These are phyloP conservation scores for Trametes hirsuta DNA, from an alignment of 1,284 basidiomycete species.

Conservation along the genomic window DNA sequence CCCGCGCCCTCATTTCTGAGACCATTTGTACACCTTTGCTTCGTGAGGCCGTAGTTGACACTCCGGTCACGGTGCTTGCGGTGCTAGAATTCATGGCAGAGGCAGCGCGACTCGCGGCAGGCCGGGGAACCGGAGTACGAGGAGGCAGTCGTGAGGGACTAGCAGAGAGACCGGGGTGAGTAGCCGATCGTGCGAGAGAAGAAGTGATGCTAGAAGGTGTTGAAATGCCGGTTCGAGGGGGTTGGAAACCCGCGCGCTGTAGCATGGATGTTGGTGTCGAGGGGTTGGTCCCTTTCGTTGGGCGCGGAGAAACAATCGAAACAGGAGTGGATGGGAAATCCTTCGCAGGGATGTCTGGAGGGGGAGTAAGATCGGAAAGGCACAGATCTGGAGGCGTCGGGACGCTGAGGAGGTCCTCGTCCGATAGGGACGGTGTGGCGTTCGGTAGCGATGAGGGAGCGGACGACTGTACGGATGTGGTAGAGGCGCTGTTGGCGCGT, in stretches of 20 bases:
- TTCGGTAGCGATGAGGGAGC: slow-evolving; percentile 32
- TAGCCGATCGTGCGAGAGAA: slow-evolving; percentile 60
- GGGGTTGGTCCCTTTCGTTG: slow-evolving; percentile 28
- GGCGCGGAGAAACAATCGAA: slow-evolving; percentile 32
- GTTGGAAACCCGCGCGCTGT: slow-evolving; percentile 52
- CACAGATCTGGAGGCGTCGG: slow-evolving; percentile 63
- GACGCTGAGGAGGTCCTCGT: slow-evolving; percentile 60
- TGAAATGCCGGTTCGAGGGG: slow-evolving; percentile 45
- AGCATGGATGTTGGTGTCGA: slow-evolving; percentile 47
- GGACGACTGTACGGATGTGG: slow-evolving; percentile 27
- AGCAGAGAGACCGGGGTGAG: slow-evolving; percentile 48
- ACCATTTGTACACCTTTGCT: slow-evolving; percentile 88
- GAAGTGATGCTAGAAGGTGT: slow-evolving; percentile 43
- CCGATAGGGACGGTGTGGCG: slow-evolving; percentile 39
- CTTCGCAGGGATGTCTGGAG: slow-evolving; percentile 42
- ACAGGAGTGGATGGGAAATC: slow-evolving; percentile 28
- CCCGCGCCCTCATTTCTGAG: slow-evolving; percentile 82
- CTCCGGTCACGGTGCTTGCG: slow-evolving; percentile 41
- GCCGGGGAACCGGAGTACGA: slow-evolving; percentile 49
- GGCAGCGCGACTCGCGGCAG: slow-evolving; percentile 46
- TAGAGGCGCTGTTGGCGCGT: slow-evolving; percentile 30
- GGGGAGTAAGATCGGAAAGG: slow-evolving; percentile 58
- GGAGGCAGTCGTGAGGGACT: slow-evolving; percentile 48
- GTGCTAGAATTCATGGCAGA: slow-evolving; percentile 42
- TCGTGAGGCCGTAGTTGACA: slow-evolving; percentile 52